phyloP scores from a whole-genome alignment of 768 basidiomycete species.

The Cubamyces lactineus region DNA sequence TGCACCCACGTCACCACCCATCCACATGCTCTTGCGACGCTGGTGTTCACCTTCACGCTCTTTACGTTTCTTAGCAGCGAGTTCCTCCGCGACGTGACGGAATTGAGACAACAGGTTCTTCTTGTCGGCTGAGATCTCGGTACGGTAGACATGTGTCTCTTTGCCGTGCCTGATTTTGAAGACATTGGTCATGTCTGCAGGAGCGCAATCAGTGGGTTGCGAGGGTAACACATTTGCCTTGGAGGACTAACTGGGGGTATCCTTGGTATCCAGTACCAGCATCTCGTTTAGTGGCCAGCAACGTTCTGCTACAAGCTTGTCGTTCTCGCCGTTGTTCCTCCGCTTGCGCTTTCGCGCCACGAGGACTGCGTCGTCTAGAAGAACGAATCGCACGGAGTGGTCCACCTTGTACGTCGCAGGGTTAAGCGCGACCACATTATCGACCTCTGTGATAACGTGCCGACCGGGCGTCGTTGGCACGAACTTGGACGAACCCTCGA shows the following conservation, averaged over 20 bases:
- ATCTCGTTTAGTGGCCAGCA: slow-evolving; percentile 96
- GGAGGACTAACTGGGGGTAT: slow-evolving; percentile 77
- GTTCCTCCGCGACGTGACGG: slow-evolving; percentile 90
- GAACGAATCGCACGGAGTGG: slow-evolving; percentile 84
- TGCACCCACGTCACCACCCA: slow-evolving; percentile 44
- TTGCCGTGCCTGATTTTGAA: slow-evolving; percentile 94
- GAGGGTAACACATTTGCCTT: no score
- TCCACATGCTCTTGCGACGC: slow-evolving; percentile 77
- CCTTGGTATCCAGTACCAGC: slow-evolving; percentile 94
- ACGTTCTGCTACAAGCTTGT: slow-evolving; percentile 87
- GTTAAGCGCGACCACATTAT: slow-evolving; percentile 82
- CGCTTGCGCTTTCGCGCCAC: slow-evolving; percentile 79
- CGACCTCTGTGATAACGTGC: slow-evolving; percentile 87
- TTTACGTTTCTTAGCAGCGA: slow-evolving; percentile 84
- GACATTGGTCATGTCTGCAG: slow-evolving; percentile 84
- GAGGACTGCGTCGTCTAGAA: slow-evolving; percentile 89
- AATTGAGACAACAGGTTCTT: slow-evolving; percentile 83
- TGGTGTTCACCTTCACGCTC: slow-evolving; percentile 95
- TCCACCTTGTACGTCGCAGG: slow-evolving; percentile 94
- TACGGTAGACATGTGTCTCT: slow-evolving; percentile 93
- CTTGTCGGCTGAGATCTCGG: slow-evolving; percentile 82
- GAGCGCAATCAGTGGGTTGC: neutral
- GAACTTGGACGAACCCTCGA: slow-evolving; percentile 95
- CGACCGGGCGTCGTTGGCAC: slow-evolving; percentile 89
- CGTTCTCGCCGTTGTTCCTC: slow-evolving; percentile 57